Evolutionary conservation across 495 filamentous ascomycete genomes (phyloP).

Genomic region (Penicillium taxi): DNA sequence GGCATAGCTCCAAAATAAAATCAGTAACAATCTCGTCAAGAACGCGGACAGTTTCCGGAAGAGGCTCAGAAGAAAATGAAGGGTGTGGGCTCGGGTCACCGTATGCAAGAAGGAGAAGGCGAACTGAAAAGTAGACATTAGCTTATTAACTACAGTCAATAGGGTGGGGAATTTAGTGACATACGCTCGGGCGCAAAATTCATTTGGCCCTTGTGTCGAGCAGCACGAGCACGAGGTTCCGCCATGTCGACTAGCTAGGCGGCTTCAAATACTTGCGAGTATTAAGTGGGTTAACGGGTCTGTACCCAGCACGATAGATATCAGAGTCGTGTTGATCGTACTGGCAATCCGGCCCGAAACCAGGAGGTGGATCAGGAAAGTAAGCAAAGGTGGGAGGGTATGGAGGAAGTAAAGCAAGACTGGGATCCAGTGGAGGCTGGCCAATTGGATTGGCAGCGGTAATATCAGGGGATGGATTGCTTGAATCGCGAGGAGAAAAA

Average conservation of each 20-base stretch:
- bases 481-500: too few species aligned
- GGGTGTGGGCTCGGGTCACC: conserved; percentile 57
- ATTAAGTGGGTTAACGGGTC: too few species aligned
- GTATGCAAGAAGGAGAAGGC: conserved; percentile 75
- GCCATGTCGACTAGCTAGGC: conserved; percentile 43
- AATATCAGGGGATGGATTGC: not conserved
- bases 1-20: conserved; percentile 80
- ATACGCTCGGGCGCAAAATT: conserved; percentile 78
- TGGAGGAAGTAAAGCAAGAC: too few species aligned
- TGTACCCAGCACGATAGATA: too few species aligned
- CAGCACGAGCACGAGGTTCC: conserved; percentile 68
- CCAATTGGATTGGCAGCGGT: too few species aligned
- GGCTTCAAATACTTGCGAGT: too few species aligned
- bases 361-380: too few species aligned
- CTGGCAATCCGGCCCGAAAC: too few species aligned
- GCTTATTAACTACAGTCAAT: not conserved
- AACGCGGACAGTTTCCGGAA: conserved; percentile 73
- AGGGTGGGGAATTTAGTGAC: conserved; percentile 14
- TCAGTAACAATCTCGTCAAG: conserved; percentile 94
- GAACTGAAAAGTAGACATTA: conserved; percentile 43
- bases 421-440: too few species aligned
- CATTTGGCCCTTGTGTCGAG: conserved; percentile 80
- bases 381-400: too few species aligned
- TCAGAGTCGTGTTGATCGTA: too few species aligned
- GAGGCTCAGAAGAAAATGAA: conserved; percentile 45